Evolutionary conservation across 1,139 yeast genomes (phyloP).

Genomic region (Geotrichum candidum): DNA sequence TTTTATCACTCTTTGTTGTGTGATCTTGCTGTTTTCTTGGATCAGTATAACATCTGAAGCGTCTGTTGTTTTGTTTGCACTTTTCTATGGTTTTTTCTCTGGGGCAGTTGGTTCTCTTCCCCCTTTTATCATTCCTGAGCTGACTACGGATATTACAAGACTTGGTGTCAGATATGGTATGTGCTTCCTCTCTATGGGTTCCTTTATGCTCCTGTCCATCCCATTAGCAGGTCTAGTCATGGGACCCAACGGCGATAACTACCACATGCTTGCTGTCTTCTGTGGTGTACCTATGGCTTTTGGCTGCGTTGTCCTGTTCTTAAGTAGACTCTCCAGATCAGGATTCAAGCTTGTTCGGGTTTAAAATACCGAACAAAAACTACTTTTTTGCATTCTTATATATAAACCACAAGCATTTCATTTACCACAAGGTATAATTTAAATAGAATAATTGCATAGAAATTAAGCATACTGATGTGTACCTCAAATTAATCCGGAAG

Average conservation of each 20-base stretch:
- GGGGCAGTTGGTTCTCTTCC: constrained; percentile 43
- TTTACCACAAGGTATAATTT: background rate
- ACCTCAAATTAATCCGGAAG: too few relatives aligned
- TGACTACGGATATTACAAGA: constrained; percentile 42
- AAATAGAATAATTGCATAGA: too few relatives aligned
- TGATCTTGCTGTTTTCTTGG: constrained; percentile 8
- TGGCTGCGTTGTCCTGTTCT: background rate
- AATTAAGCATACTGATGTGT: too few relatives aligned
- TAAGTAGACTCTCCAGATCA: background rate
- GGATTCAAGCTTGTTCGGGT: background rate
- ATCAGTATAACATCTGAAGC: background rate
- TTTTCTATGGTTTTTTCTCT: constrained; percentile 44
- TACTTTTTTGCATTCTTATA: background rate
- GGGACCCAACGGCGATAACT: constrained; percentile 8
- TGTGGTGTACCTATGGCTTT: constrained; percentile 8
- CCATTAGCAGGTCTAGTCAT: constrained; percentile 15
- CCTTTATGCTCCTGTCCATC: constrained; percentile 9
- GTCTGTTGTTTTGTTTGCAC: constrained; percentile 8
- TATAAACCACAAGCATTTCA: background rate
- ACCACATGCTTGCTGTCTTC: constrained; percentile 1
- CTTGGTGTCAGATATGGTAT: constrained; percentile 51
- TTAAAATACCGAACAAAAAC: background rate
- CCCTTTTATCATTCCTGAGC: constrained; percentile 43
- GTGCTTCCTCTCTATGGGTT: constrained; percentile 40
- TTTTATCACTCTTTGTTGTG: constrained; percentile 2